Base-by-base conservation (phyloP, 176 grass and related monocot genomes). In the Alopecurus myosuroides region DNA sequence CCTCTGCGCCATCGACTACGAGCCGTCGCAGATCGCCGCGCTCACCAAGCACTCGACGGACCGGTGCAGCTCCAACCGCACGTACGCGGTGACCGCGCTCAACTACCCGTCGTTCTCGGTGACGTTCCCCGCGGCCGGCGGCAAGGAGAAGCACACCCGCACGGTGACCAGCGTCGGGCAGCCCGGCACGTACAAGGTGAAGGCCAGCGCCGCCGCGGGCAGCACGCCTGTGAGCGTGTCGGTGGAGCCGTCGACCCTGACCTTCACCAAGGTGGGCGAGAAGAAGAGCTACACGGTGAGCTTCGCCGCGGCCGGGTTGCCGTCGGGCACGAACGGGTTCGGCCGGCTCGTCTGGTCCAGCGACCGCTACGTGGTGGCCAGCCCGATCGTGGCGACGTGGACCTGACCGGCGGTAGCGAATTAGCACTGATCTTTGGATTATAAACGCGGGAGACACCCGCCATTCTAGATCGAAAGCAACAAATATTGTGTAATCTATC, bases 51-150 rank as follows among this genome's bases (percentile, higher is more conserved):
- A 73, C 39, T 9, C 88, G 17, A 84, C 89, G 53, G 83, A 90
- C 64, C 65, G 34, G 8, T 98, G 97, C 84, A 81, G 55, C 88
- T 5, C 45, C 19, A 89, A 87, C 60, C 85, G 79, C 30, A 75
- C 77, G 1, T 96, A 91, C 81, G 55, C 77, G 11, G 97, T 89
- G 77, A 36, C 89, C 2, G 86, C 81, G 58, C 89, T 98, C 63
- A 98, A 98, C 84, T 98, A 98, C 89, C 97, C 97, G 31, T 95
- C 96, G 3, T 98, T 98, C 89, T 77, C 89, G 7, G 96, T 95
- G 11, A 44, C 67, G 65, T 88, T 98, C 57, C 37, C 75, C 0
- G 79, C 70, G 1, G 79, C 60, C 3, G 85, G 85, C 23, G 79
- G 69, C 34, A 78, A 79, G 69, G 88, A 88, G 76, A 95, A 94